Evolutionary conservation across 2,329 filamentous ascomycete species (phyloP), one percentile per base, ranked within the genome.

Genomic region (Clarireedia homoeocarpa): DNA sequence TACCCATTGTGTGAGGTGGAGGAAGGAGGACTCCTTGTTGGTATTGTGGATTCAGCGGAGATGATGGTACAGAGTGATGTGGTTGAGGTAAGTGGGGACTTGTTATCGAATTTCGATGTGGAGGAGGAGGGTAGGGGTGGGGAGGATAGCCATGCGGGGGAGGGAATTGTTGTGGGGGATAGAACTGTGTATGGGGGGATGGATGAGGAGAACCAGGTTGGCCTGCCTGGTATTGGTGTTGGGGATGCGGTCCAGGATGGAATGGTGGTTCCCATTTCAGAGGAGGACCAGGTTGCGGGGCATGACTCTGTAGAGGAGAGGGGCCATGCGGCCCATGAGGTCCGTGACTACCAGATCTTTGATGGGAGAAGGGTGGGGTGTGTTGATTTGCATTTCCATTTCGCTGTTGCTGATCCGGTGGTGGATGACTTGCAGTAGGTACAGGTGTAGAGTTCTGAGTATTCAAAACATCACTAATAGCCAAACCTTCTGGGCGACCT

Each of bases 21-120:
- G 67, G 65, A 4, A 68, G 51, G 38, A 61, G 56, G 48, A 66
- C 59, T 4, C 58, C 53, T 38, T 60, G 59, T 45, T 56, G 60
- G 38, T 61, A 60, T 15, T 59, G 59, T 14, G 59, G 38, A 44
- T 65, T 64, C 3, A 65, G 38, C n/a, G 66, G 67, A 42, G 67
- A 68, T 48, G 66, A 69, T 48, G 67, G 67, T 40, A 69, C 58
- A 60, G 63, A 63, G 40, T 59, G 59, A 53, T 65, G 64, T 42
- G 65, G 63, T 39, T 62, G 63, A 50, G 62, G 63, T 20, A 67
- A 39, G 53, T 66, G 62, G 17, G 66, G 62, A 53, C 58, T 58
- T 15, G 66, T 58, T 48, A 67, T 63, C 15, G 63, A 63, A 46
- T 65, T 62, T 47, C 60, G 52, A 36, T 55, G 55, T 45, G 55